Evolutionary conservation across 352 stramenopile genomes (phyloP).

Genomic region (Phytophthora fragariaefolia): DNA sequence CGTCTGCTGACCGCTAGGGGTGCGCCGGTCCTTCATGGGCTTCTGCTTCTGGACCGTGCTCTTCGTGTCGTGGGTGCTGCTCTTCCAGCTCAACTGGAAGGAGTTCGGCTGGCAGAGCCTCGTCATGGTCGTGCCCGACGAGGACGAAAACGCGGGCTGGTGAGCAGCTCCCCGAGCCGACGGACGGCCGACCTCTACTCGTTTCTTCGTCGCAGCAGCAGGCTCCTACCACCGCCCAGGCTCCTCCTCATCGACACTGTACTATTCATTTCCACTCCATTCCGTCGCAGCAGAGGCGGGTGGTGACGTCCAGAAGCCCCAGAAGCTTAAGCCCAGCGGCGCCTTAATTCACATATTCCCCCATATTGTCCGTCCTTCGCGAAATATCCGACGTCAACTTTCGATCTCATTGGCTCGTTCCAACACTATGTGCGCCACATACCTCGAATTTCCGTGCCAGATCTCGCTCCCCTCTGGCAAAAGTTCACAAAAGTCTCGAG

Average conservation of each 20-base stretch:
- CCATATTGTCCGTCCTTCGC: too few relatives aligned
- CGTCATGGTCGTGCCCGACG: constrained; percentile 74
- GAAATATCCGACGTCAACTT: not conserved
- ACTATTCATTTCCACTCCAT: constrained; percentile 21
- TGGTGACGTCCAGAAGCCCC: not conserved
- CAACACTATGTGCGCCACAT: constrained; percentile 1
- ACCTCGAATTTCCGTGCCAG: constrained; percentile 1
- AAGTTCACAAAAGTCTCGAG: not conserved
- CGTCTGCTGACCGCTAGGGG: constrained; percentile 44
- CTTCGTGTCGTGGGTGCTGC: constrained; percentile 77
- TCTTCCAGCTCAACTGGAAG: constrained; percentile 89
- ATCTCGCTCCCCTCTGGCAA: constrained; percentile 7
- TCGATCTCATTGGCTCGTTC: not conserved
- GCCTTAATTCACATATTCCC: constrained; percentile 16
- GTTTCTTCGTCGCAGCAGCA: not conserved
- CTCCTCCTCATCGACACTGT: constrained; percentile 17
- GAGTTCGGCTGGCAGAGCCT: constrained; percentile 82
- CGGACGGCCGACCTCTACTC: too few relatives aligned
- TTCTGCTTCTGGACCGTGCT: constrained; percentile 75
- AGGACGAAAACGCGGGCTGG: constrained; percentile 77
- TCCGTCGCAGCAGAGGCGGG: constrained; percentile 12
- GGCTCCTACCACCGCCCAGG: not conserved
- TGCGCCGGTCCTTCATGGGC: constrained; percentile 77
- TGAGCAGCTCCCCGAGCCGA: constrained; percentile 26
- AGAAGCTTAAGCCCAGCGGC: not conserved